These are phyloP conservation scores for Auriscalpium vulgare DNA, from an alignment of 768 basidiomycete genomes.

Conservation along the genomic window DNA sequence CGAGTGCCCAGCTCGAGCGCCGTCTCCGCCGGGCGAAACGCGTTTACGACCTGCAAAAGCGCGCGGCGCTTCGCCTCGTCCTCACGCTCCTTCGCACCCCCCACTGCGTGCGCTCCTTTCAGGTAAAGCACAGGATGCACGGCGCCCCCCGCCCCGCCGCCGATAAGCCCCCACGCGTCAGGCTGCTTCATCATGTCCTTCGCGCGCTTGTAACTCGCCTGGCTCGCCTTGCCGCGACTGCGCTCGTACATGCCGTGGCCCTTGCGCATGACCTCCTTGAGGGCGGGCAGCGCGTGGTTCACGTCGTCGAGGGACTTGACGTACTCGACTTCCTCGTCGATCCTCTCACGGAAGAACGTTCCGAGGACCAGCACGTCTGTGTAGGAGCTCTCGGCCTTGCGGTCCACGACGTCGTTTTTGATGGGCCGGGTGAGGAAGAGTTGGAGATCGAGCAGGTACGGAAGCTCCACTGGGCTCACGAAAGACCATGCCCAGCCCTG, in stretches of 20 bases:
- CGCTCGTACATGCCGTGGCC: conserved; percentile 94
- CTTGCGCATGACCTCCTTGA: conserved; percentile 78
- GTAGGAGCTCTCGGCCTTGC: conserved; percentile 50
- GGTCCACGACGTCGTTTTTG: conserved; percentile 38
- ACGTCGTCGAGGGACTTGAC: conserved; percentile 55
- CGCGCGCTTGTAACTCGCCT: conserved; percentile 78
- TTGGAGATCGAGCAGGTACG: conserved; percentile 87
- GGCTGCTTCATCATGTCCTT: conserved; percentile 74
- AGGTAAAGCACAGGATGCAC: conserved; percentile 65
- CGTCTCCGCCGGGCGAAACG: conserved; percentile 83
- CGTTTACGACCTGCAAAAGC: conserved; percentile 65
- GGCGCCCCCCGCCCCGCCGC: conserved; percentile 40
- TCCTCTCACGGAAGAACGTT: conserved; percentile 65
- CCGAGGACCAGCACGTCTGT: conserved; percentile 73
- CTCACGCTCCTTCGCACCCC: conserved; percentile 24
- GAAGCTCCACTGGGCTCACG: conserved; percentile 76
- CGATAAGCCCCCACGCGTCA: conserved; percentile 61
- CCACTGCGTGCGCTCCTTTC: conserved; percentile 24
- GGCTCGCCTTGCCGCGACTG: conserved; percentile 84
- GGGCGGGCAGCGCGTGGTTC: conserved; percentile 53
- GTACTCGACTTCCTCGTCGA: conserved; percentile 84
- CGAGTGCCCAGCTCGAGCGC: conserved; percentile 84
- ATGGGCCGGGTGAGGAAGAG: conserved; percentile 83
- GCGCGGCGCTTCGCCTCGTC: conserved; percentile 52
- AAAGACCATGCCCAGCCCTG: conserved; percentile 98